Evolutionary conservation across 2,329 filamentous ascomycete species (phyloP).

Genomic region (Plectosphaerella cucumerina): DNA sequence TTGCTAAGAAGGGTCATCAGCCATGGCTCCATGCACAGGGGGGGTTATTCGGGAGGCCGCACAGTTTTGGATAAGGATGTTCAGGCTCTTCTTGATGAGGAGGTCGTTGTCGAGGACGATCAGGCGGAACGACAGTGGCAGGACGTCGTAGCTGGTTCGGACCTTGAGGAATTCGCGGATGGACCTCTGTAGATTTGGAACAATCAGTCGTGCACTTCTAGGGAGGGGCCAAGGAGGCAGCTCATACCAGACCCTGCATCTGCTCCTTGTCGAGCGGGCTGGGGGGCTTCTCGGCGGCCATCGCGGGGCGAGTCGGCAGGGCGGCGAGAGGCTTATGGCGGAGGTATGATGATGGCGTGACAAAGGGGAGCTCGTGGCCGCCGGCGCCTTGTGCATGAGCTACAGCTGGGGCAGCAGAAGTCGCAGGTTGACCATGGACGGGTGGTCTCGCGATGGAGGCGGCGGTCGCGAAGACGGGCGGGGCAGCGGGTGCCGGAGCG

Average conservation of each 20-base stretch:
- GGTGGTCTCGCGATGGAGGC: conserved; percentile 15
- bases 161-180: conserved; percentile 96
- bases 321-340: conserved; percentile 23
- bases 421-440: conserved; percentile 1
- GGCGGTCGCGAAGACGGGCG: conserved; percentile 14
- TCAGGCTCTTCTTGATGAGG: conserved; percentile 94
- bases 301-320: conserved; percentile 3
- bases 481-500: conserved; percentile 3
- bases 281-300: conserved; percentile 29
- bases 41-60: conserved; percentile 15
- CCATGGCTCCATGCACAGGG: background rate
- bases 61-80: conserved; percentile 96
- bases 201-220: background rate
- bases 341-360: conserved; percentile 58
- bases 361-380: conserved; percentile 51
- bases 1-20: conserved; percentile 53
- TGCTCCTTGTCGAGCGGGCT: conserved; percentile 71
- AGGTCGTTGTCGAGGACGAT: conserved; percentile 94
- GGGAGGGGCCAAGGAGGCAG: background rate
- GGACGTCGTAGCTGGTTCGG: conserved; percentile 94
- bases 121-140: conserved; percentile 91
- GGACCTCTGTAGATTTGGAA: conserved; percentile 58
- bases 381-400: conserved; percentile 13
- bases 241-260: conserved; percentile 71
- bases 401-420: conserved; percentile 10